Evolutionary conservation across 2,329 filamentous ascomycete species (phyloP), one percentile per base, ranked within the genome.

Genomic region (Trichoderma aggressivum): DNA sequence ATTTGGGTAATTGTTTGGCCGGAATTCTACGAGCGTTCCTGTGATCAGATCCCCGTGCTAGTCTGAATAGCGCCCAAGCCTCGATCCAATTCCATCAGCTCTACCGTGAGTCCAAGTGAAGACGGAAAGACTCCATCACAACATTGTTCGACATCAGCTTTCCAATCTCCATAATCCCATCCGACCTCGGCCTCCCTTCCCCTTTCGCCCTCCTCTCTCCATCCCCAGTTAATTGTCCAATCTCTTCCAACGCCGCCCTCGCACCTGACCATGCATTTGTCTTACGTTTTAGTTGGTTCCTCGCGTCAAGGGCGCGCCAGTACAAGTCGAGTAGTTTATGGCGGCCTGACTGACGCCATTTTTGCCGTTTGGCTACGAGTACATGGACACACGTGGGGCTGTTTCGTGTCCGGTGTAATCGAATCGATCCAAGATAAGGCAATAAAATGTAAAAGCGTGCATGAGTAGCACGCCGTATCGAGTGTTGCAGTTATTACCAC

Each of bases 221-320:
- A 12, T 7, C 32, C 26, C 32, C 28, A 16, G 3, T 26, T 21
- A 32, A 67, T 67, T 59, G 53, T 12, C 55, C 36, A 68, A 34
- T 59, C 34, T 24, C 34, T 34, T 59, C 28, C 47, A 53, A 53
- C 47, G 47, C 47, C 47, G 47, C 5, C 26, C 14, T 16, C 16
- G 28, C 66, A 69, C 55, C 39, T 61, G 66, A 69, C 56, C 65
- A 58, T 66, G 63, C 63, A 66, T 66, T 43, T 43, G 36, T 69
- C 55, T 69, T 61, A 69, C 56, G 66, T 69, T 50, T 69, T 34
- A 68, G 28, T 65, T 55, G 43, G 32, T 24, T 11, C 53, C n/a
- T n/a, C 11, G 53, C 34, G 53, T 62, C 36, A 47, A 62, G 21
- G 34, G 58, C 32, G 58, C 58, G 58, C 58, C 58, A 36, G 30